Evolutionary conservation across 2,329 filamentous ascomycete genomes (phyloP), one percentile per base, ranked within the genome.

Genomic region (Ceratocystis harringtonii): DNA sequence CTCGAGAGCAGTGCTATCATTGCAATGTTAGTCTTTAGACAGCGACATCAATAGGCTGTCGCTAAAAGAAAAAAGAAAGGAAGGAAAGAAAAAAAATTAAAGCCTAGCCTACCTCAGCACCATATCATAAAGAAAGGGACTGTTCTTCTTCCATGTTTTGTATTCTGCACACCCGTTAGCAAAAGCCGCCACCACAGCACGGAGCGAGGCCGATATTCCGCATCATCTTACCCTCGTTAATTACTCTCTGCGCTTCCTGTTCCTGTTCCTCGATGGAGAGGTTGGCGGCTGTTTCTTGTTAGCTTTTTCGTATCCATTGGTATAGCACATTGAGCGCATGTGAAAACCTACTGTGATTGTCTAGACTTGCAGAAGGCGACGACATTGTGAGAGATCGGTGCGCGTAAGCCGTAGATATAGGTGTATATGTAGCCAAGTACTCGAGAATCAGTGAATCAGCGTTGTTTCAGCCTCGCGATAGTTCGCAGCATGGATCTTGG

Each of bases 101-200:
- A n/a, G n/a, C n/a, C n/a, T n/a, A n/a, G 61, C 68, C 70, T 75
- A 86, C 85, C 86, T 92, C 69, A 97, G 81, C 70, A 99, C 94
- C 85, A 96, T 90, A 75, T 99, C 94, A 76, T 99, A 99, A 71
- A 99, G 87, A 73, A 97, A 97, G 2, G 94, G 92, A 69, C 89
- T 90, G 77, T 99, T 99, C 81, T 99, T 99, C 82, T 99, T 99
- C 94, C 94, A 99, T 70, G 92, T 96, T 76, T 99, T 99, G 83
- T 99, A 99, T 75, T 99, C 94, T 91, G 71, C 45, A 5, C 30
- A 22, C 45, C 32, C 1, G 43, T 73, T 63, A 72, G 69, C 61
- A 44, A 64, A 8, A 43, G 32, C 19, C 25, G 12, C 36, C 19
- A 4, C 28, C 7, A 15, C 25, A 8, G 44, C 36, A 41, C 28